Evolutionary conservation across 1,284 basidiomycete genomes (phyloP).

Genomic region (Malassezia furfur): DNA sequence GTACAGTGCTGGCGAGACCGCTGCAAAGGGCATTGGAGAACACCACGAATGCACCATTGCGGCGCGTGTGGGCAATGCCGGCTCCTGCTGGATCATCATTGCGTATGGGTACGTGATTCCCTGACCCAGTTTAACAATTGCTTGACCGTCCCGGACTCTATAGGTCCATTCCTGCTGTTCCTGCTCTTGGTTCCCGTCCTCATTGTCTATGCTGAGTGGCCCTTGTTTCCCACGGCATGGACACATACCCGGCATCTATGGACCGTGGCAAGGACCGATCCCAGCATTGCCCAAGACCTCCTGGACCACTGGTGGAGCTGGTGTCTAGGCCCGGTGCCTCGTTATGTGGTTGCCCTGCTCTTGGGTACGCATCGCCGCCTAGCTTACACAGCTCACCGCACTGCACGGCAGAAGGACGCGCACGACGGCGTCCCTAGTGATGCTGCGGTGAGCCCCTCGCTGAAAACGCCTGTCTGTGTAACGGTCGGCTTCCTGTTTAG

Average conservation of each 20-base stretch:
- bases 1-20: constrained; percentile 13
- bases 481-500: background rate
- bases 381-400: background rate
- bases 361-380: background rate
- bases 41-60: constrained; percentile 14
- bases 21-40: constrained; percentile 7
- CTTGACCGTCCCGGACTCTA: constrained; percentile 1
- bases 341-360: background rate
- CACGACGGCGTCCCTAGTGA: no score
- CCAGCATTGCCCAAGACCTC: background rate
- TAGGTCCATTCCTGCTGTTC: background rate
- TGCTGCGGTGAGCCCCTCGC: background rate
- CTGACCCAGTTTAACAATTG: constrained; percentile 4
- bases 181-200: background rate
- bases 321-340: constrained; percentile 5
- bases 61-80: constrained; percentile 10
- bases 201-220: background rate
- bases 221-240: background rate
- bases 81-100: constrained; percentile 13
- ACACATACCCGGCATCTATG: background rate
- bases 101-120: constrained; percentile 2
- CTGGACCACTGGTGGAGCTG: constrained; percentile 6
- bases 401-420: background rate
- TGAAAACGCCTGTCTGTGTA: background rate
- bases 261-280: background rate